phyloP scores from a whole-genome alignment of 768 basidiomycete genomes.

The Kwoniella dejecticola region DNA sequence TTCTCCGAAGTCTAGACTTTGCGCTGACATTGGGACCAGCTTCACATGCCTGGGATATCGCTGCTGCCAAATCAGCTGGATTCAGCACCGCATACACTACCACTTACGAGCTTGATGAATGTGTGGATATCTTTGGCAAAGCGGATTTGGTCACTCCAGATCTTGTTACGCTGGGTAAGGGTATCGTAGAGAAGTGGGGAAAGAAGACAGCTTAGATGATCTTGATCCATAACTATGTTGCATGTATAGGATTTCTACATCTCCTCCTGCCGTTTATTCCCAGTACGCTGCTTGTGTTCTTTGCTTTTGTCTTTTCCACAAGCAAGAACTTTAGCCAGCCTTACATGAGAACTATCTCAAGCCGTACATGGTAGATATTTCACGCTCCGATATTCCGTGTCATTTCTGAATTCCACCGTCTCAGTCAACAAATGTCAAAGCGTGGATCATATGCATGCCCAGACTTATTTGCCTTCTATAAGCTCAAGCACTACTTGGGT shows the following conservation, averaged over 20 bases:
- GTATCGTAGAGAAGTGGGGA: conserved; percentile 43
- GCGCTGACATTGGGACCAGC: conserved; percentile 8
- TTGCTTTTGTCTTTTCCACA: no score
- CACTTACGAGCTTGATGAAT: conserved; percentile 43
- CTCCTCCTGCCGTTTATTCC: no score
- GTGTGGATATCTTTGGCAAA: conserved; percentile 37
- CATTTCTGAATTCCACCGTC: no score
- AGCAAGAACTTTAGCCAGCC: no score
- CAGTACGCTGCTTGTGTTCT: no score
- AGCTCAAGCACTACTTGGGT: conserved; percentile 15
- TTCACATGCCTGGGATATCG: conserved; percentile 42
- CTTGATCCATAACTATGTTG: not conserved
- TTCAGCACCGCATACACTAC: conserved; percentile 42
- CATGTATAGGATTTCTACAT: not conserved
- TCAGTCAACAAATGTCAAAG: no score
- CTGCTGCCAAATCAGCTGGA: conserved; percentile 37
- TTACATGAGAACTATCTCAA: no score
- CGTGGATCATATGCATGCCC: not conserved
- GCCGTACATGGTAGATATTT: no score
- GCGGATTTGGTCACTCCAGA: conserved; percentile 35
- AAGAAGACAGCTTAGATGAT: conserved; percentile 22
- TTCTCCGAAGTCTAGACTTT: not conserved
- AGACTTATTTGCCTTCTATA: not conserved
- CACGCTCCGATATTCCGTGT: no score
- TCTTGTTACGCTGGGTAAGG: conserved; percentile 29